These are phyloP conservation scores for Solanum pennellii DNA, from an alignment of 257 asterid genomes.

Conservation along the genomic window DNA sequence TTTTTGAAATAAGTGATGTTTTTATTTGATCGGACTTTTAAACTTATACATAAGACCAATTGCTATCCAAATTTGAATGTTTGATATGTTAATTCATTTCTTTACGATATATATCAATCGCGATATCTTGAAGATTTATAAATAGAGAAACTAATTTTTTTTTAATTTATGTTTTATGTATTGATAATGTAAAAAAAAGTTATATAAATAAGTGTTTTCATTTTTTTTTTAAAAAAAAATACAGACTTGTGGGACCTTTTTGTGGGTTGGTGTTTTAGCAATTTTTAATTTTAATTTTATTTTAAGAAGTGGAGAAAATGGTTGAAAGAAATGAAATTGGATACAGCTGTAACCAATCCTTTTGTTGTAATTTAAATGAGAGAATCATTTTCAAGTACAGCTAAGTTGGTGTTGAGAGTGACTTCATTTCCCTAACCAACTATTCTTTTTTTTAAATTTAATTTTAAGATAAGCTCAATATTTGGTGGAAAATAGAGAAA, in stretches of 20 bases:
- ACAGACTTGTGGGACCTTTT: not conserved
- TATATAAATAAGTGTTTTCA: not conserved
- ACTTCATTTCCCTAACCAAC: constrained; percentile 14
- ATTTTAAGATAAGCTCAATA: not conserved
- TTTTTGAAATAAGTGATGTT: too few relatives aligned
- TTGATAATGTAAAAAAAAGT: too few relatives aligned
- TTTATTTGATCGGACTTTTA: not conserved
- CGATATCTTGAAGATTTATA: not conserved
- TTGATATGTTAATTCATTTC: not conserved
- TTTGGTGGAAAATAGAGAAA: not conserved
- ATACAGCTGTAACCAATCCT: constrained; percentile 64
- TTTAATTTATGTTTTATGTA: not conserved
- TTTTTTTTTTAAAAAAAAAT: not conserved
- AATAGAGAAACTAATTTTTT: not conserved
- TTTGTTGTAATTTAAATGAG: constrained; percentile 2
- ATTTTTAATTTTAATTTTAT: not conserved
- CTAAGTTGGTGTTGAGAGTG: constrained; percentile 10
- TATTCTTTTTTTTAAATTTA: not conserved
- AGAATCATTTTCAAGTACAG: constrained; percentile 20
- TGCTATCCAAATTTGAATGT: not conserved
- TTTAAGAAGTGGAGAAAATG: not conserved
- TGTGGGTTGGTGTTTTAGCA: not conserved
- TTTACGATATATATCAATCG: not conserved
- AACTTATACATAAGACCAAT: not conserved
- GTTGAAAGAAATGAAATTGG: constrained; percentile 17